Conservation (phyloP, 2,329 filamentous ascomycete genomes). For the Phialocephala subalpina region DNA sequence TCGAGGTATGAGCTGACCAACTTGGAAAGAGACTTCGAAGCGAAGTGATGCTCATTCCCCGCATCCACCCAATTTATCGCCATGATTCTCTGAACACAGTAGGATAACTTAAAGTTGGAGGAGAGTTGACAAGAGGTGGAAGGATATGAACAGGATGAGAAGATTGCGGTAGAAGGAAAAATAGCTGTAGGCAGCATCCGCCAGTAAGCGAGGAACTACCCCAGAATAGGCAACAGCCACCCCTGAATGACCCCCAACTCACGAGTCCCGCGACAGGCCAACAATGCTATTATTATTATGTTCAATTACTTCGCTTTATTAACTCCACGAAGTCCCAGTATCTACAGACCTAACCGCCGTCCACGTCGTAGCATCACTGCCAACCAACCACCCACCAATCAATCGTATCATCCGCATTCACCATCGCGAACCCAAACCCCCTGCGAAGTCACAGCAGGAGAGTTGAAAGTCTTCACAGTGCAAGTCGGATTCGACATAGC, state of each 20-base stretch:
- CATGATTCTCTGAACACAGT: neutral
- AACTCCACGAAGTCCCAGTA: neutral
- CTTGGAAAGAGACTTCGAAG: conserved; percentile 11
- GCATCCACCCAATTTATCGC: neutral
- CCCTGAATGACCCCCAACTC: neutral
- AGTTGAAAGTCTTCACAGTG: neutral
- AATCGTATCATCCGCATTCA: neutral
- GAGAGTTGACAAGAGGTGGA: too few species aligned
- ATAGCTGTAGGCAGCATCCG: too few species aligned
- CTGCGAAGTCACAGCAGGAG: neutral
- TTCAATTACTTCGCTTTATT: neutral
- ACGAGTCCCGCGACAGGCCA: neutral
- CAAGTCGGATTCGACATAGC: neutral
- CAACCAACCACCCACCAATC: neutral
- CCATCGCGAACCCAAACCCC: neutral
- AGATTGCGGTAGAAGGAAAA: neutral
- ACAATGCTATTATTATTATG: neutral
- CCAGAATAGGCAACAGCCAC: neutral
- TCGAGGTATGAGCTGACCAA: conserved; percentile 22
- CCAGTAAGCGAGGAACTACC: neutral
- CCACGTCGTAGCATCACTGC: neutral
- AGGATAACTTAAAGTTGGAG: too few species aligned
- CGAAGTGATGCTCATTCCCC: neutral
- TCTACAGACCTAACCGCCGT: neutral
- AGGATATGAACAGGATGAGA: neutral